Base-by-base conservation (phyloP, 768 basidiomycete genomes). In the Asterophora parasitica region DNA sequence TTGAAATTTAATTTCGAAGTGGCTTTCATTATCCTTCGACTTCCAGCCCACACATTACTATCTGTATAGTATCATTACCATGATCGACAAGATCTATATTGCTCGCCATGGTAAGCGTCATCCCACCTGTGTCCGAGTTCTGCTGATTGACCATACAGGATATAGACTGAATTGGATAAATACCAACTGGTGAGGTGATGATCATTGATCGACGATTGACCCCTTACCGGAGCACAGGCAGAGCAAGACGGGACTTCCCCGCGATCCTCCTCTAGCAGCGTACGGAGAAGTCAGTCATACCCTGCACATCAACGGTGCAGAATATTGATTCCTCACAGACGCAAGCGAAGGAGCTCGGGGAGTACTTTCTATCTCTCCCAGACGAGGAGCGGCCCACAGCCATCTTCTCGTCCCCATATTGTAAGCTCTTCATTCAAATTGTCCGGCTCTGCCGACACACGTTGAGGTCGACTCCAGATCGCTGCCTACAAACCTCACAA, bases 401-500 rank as follows among this genome's bases (percentile, higher is more conserved):
- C 4, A 86, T 92, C 48, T 85, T 89, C 63, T 89, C 87, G 9
- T 92, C 89, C 8, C 89, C 89, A 7, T 91, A 86, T 60, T 92
- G 89, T 89, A 68, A 58, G 65, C 61, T 19, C 9, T 15, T 41
- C 17, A 17, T 26, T 4, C n/a, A 42, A 38, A 7, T 32, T 36
- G 4, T 16, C 45, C 16, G 13, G 12, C 27, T 40, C 33, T 36
- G 36, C 41, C 35, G 37, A 27, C 10, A 16, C 16, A 37, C 19
- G 28, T 23, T 23, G 23, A 23, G 23, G 3, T 23, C 23, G 6
- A 23, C 23, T 23, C 30, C 55, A 91, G 88, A 92, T 67, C 85
- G 91, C n/a, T 92, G 91, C 62, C 69, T 92, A 17, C 90, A 93
- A 61, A 93, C 91, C 0, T 67, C 83, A 1, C 70, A 75, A 27